Evolutionary conservation across 2,329 filamentous ascomycete genomes (phyloP).

Genomic region (Xylariomycetidae sp.): DNA sequence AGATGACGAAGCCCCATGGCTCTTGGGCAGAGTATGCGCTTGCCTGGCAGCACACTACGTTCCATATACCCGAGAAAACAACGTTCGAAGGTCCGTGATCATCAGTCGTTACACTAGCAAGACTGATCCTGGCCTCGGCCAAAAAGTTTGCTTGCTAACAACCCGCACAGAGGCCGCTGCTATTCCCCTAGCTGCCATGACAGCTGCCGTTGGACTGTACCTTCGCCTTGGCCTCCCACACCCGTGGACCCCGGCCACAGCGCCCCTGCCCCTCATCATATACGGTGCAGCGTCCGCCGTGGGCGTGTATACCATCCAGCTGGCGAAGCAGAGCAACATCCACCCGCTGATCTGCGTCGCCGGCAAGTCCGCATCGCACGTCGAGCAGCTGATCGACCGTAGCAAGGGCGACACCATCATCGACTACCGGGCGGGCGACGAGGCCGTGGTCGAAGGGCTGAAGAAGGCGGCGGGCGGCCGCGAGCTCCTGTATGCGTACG

Average conservation of each 20-base stretch:
- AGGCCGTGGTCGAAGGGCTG: slow-evolving; percentile 40
- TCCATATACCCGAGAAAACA: slow-evolving; percentile 44
- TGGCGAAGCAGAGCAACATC: slow-evolving; percentile 50
- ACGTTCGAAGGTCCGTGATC: slow-evolving; percentile 42
- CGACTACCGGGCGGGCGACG: slow-evolving; percentile 56
- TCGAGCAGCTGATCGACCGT: slow-evolving; percentile 47
- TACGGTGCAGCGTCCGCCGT: slow-evolving; percentile 54
- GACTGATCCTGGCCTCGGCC: too few relatives aligned
- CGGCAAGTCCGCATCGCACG: slow-evolving; percentile 45
- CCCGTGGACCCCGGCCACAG: slow-evolving; percentile 39
- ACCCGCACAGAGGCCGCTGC: slow-evolving; percentile 45
- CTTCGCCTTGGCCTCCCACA: slow-evolving; percentile 39
- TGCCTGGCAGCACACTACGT: slow-evolving; percentile 50
- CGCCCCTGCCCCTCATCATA: slow-evolving; percentile 36
- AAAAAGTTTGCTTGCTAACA: too few relatives aligned
- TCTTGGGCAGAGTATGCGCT: slow-evolving; percentile 60
- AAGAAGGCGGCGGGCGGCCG: slow-evolving; percentile 33
- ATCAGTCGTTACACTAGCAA: neutral
- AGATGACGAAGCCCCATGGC: slow-evolving; percentile 47
- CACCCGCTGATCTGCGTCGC: slow-evolving; percentile 59
- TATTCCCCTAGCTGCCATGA: slow-evolving; percentile 51
- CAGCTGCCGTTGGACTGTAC: slow-evolving; percentile 47
- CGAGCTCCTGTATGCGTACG: slow-evolving; percentile 48
- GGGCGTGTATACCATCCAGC: slow-evolving; percentile 53
- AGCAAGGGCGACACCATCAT: slow-evolving; percentile 52